Conservation (phyloP, 805 yeast genomes). For the Kuraishia ogatae region DNA sequence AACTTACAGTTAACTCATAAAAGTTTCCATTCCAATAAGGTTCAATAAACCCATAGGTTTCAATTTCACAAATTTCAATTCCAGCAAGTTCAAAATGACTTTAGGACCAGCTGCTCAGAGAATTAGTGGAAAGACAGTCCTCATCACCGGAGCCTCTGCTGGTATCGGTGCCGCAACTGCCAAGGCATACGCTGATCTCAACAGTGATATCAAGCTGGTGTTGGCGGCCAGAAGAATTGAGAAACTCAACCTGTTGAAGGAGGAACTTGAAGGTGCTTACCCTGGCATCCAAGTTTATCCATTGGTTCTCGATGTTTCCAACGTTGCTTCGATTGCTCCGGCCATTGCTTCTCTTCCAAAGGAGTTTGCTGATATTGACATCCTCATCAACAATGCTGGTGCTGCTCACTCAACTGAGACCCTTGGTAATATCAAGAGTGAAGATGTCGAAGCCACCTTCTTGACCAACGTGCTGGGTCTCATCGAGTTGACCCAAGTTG, state of each 20-base stretch:
- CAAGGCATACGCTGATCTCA: constrained; percentile 39
- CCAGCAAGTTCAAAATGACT: not conserved
- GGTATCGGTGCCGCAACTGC: constrained; percentile 44
- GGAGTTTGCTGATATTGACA: constrained; percentile 51
- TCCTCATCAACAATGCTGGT: constrained; percentile 55
- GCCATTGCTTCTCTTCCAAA: constrained; percentile 45
- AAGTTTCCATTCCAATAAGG: no score
- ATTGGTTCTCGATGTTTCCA: constrained; percentile 48
- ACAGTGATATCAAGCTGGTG: constrained; percentile 62
- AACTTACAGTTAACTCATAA: no score
- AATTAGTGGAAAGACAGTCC: constrained; percentile 10
- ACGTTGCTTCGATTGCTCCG: constrained; percentile 38
- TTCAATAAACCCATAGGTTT: no score
- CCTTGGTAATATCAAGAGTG: constrained; percentile 28
- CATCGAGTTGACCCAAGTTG: constrained; percentile 34
- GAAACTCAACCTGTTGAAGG: constrained; percentile 40
- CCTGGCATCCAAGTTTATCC: constrained; percentile 37
- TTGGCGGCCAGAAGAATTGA: constrained; percentile 74
- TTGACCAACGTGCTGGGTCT: constrained; percentile 39
- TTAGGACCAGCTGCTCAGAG: constrained; percentile 3
- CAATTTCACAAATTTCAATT: no score
- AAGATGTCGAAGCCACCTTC: constrained; percentile 34
- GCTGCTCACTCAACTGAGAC: constrained; percentile 35
- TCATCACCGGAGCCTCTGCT: constrained; percentile 37
- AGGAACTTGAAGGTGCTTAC: constrained; percentile 35